phyloP scores from a whole-genome alignment of 306 rosid species.

The Potentilla sterilis region DNA sequence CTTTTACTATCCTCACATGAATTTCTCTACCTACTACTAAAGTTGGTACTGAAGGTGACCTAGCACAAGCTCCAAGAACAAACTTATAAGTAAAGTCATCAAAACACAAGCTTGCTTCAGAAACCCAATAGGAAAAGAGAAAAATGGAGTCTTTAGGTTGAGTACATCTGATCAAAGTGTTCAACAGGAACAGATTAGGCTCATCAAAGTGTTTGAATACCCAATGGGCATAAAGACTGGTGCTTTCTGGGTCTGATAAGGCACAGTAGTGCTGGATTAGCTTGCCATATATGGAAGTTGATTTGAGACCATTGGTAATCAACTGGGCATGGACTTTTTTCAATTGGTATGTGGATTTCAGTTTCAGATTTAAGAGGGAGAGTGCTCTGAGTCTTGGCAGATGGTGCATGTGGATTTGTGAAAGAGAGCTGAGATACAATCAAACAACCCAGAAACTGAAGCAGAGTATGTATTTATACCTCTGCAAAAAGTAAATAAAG shows the following conservation, averaged over 20 bases:
- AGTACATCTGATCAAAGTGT: conserved; percentile 61
- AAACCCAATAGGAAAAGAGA: conserved; percentile 44
- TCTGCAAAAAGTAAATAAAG: not conserved
- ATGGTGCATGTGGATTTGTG: conserved; percentile 24
- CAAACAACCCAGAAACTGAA: not conserved
- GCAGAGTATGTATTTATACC: not conserved
- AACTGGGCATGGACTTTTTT: conserved; percentile 63
- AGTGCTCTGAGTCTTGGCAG: conserved; percentile 47
- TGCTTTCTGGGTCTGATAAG: conserved; percentile 29
- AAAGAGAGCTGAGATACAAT: not conserved
- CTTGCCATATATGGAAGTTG: conserved; percentile 45
- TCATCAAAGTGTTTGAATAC: conserved; percentile 36
- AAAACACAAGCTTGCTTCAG: conserved; percentile 40
- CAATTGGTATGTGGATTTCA: conserved; percentile 36
- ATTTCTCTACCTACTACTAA: conserved; percentile 54
- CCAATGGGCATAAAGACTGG: conserved; percentile 40
- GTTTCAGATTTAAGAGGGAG: conserved; percentile 32
- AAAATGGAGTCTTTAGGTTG: conserved; percentile 48
- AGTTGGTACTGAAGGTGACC: conserved; percentile 49
- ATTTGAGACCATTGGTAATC: conserved; percentile 52
- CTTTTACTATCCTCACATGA: conserved; percentile 47
- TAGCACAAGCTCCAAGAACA: conserved; percentile 75
- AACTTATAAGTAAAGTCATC: conserved; percentile 55
- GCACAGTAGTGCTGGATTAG: conserved; percentile 49
- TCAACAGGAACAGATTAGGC: conserved; percentile 51